Evolutionary conservation across 2,329 filamentous ascomycete genomes (phyloP), one percentile per base, ranked within the genome.

Genomic region (Apiospora kogelbergensis): DNA sequence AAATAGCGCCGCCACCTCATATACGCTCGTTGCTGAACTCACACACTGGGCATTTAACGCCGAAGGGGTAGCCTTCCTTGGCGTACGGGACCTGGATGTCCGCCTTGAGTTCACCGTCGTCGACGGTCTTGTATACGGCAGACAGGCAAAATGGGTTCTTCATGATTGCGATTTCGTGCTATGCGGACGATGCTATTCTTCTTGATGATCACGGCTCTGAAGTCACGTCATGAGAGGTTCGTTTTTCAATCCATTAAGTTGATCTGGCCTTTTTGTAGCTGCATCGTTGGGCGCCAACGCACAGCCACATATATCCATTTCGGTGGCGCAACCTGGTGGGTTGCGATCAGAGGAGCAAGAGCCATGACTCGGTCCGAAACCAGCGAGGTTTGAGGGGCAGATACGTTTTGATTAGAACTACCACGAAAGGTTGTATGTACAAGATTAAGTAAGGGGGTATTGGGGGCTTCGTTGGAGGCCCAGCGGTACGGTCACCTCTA

Each of bases 61-160:
- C 67, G 24, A 37, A 70, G 33, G 53, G 69, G 30, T 24, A 45
- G 33, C 17, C 65, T 26, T 13, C 48, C 30, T 65, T 65, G 22
- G 30, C 20, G 57, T 24, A 13, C 37, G 77, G 77, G 37, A 78
- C 64, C 63, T 76, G 77, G 20, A 78, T 70, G 13, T 78, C 75
- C 22, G 73, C 73, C 63, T 78, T 74, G 64, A 79, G 77, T 20
- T 78, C 74, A 24, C 74, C 74, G 4, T 70, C 69, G 4, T 72
- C 71, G 33, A 77, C 44, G 26, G 72, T 68, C 69, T 78, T 78
- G 73, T 79, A 79, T 24, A 78, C 72, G n/a, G 70, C 71, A 53
- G 46, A 6, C 30, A 68, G 65, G 33, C 45, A 66, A 22, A 66
- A 66, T 1, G 65, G 65, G 65, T 66, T 66, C 65, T 66, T 66